Conservation (phyloP, 192 early-diverging fungal species). For the Coemansia sp. region DNA sequence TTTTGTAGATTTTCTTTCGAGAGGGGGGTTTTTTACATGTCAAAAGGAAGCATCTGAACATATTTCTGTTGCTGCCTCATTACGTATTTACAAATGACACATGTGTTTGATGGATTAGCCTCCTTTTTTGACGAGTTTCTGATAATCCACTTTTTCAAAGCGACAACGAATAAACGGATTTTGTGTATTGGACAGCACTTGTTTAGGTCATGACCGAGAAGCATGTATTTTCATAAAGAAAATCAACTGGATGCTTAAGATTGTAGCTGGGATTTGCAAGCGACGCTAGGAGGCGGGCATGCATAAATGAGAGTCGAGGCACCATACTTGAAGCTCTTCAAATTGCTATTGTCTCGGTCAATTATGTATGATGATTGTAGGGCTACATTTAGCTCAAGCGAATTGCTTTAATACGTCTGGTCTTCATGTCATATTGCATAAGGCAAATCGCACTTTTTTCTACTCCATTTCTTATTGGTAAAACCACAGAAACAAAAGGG, state of each 20-base stretch:
- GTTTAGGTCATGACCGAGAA: too few species aligned
- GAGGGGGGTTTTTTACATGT: too few species aligned
- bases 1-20: background rate
- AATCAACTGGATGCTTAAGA: background rate
- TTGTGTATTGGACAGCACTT: too few species aligned
- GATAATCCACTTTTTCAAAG: background rate
- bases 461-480: background rate
- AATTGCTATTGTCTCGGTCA: constrained; percentile 1
- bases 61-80: too few species aligned
- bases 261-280: background rate
- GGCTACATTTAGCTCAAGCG: constrained; percentile 1
- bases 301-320: constrained; percentile 20
- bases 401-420: too few species aligned
- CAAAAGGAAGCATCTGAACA: background rate
- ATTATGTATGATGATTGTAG: constrained; percentile 2
- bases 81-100: too few species aligned
- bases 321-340: constrained; percentile 2
- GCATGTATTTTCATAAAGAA: too few species aligned
- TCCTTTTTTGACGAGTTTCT: constrained; percentile 1
- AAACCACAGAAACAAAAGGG: background rate
- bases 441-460: too few species aligned
- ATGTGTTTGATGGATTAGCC: background rate
- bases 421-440: too few species aligned
- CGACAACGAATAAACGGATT: background rate
- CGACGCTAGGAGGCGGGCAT: constrained; percentile 9